Evolutionary conservation across 164 flowering plant species (phyloP).

Genomic region (Berberis vulgaris): DNA sequence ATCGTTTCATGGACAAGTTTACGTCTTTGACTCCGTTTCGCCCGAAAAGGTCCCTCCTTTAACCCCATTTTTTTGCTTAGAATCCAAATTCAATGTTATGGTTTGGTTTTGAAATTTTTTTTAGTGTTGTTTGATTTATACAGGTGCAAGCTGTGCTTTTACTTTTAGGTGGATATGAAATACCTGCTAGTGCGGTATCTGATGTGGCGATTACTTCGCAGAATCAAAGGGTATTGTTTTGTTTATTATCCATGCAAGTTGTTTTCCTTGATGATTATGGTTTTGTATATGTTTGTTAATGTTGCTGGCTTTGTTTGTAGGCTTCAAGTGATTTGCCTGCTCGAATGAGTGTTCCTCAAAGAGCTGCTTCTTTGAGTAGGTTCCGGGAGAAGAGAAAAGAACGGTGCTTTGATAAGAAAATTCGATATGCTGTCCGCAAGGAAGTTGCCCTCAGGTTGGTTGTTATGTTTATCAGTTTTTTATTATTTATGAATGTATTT

Average conservation of each 20-base stretch:
- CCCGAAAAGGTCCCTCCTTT: slow-evolving; percentile 37
- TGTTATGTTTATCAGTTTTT: slow-evolving; percentile 1
- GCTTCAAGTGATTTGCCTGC: slow-evolving; percentile 28
- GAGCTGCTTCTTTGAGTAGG: slow-evolving; percentile 63
- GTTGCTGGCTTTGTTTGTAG: slow-evolving; percentile 17
- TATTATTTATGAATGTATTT: not conserved
- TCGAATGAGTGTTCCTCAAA: slow-evolving; percentile 44
- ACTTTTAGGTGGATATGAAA: slow-evolving; percentile 61
- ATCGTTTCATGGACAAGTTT: slow-evolving; percentile 62
- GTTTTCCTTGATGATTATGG: not conserved
- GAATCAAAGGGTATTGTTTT: slow-evolving; percentile 29
- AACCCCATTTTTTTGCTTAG: not conserved
- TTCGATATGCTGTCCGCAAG: slow-evolving; percentile 68
- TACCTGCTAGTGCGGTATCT: slow-evolving; percentile 36
- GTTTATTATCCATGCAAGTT: not conserved
- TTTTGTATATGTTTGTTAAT: not conserved
- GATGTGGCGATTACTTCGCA: slow-evolving; percentile 21
- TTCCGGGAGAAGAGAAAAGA: slow-evolving; percentile 76
- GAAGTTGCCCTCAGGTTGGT: slow-evolving; percentile 71
- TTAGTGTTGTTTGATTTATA: not conserved
- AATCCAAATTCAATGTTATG: too few species aligned
- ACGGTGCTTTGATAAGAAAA: slow-evolving; percentile 75
- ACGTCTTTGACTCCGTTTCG: slow-evolving; percentile 53
- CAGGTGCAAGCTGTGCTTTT: slow-evolving; percentile 68
- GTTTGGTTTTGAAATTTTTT: not conserved